Percentiles rank a stretch among this genome's conserved stretches.
Evolutionary conservation across 2,329 filamentous ascomycete species (phyloP).

Genomic region (Macrophomina phaseolina): DNA sequence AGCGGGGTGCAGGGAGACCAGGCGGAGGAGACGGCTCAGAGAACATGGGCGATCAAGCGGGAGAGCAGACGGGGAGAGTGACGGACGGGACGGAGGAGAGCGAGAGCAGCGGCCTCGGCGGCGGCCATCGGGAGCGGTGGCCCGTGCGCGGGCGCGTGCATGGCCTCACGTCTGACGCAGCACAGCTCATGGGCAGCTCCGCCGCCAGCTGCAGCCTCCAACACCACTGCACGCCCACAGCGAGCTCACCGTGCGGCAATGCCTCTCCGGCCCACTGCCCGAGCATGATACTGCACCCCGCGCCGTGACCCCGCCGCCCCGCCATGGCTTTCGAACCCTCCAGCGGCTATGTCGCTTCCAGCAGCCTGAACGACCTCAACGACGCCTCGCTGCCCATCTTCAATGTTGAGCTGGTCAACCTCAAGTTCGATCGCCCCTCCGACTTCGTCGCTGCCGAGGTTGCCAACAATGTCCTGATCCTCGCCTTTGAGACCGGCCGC

Average conservation of each 20-base stretch:
- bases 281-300: neutral
- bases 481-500: conserved; percentile 89
- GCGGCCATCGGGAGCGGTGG: neutral
- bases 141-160: conserved; percentile 9
- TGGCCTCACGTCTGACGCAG: neutral
- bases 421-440: conserved; percentile 92
- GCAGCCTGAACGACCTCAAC: conserved; percentile 64
- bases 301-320: neutral
- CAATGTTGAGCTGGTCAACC: conserved; percentile 87
- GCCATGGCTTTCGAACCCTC: conserved; percentile 72
- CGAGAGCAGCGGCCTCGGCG: no score
- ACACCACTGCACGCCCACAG: conserved; percentile 1
- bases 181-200: neutral
- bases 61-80: no score
- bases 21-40: no score
- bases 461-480: conserved; percentile 92
- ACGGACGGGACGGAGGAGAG: no score
- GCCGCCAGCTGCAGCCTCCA: neutral
- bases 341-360: conserved; percentile 74
- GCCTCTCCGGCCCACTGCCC: neutral
- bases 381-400: conserved; percentile 82
- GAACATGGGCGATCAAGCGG: no score
- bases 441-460: conserved; percentile 97
- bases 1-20: no score
- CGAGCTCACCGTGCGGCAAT: conserved; percentile 5